Evolutionary conservation across 2,329 filamentous ascomycete genomes (phyloP), one percentile per base, ranked within the genome.

Genomic region (Botryotinia globosa): DNA sequence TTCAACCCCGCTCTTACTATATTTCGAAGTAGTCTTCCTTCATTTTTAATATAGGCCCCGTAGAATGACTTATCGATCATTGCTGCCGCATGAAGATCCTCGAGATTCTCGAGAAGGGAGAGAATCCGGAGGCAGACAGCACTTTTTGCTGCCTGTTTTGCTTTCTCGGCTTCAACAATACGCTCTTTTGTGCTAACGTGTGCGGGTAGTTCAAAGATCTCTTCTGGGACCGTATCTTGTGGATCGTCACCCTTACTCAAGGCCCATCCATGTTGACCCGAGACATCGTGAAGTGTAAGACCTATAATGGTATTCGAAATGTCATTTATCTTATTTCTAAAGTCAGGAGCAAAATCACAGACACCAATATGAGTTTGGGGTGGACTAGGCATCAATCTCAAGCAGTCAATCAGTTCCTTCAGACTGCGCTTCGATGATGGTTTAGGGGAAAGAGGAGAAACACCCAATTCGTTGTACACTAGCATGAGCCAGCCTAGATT

Each of bases 401-500:
- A 79, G 20, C 80, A 79, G 65, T 84, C 81, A 62, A 87, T 79
- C 16, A 87, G 77, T 72, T 86, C 83, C 2, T 83, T 83, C 32
- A 88, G 76, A 68, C 85, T 87, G 22, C 81, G 74, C 1, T 81
- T 80, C 14, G 81, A 77, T 44, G 79, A 77, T 56, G 73, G 32
- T 78, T 66, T 0, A 80, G 79, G 37, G 73, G 75, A 7, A 86
- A 80, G 8, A 81, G 82, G 4, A 82, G 79, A 3, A 87, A 76
- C 1, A 87, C 78, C 59, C 69, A 87, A 80, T 74, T 87, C 84
- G 68, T 84, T 84, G 70, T 84, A 85, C 0, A 84, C 80, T n/a
- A 87, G 80, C 83, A 88, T 85, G 48, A 87, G 76, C 85, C 85
- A 88, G 4, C 86, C 86, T 0, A 88, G 80, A 70, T 86, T 87